Evolutionary conservation across 441 rosid genomes (phyloP), one percentile per base, ranked within the genome.

Genomic region (Gossypium lobatum): DNA sequence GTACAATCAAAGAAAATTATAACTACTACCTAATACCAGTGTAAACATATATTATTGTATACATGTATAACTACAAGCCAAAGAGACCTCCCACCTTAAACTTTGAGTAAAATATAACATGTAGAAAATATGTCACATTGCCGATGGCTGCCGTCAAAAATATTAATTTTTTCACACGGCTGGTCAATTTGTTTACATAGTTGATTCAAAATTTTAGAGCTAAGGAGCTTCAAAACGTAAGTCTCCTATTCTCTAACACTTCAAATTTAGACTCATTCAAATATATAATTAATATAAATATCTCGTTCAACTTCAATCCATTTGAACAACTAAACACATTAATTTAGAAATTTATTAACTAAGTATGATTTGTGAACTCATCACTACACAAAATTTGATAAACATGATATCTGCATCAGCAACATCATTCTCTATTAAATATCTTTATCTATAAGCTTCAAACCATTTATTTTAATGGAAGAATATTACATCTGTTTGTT

Each of bases 81-180:
- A 68, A 50, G 45, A 68, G 60, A 67, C 45, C 23, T n/a, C 59
- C 18, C 45, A 67, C 39, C 72, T 67, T 67, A 48, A 67, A 25
- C 23, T 48, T 67, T 25, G 71, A 25, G 71, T 50, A 48, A 48
- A 67, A 48, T 48, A 13, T 25, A 7, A 3, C n/a, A 67, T 46
- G 3, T n/a, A 61, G 20, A 61, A 61, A 61, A 55, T 20, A 55
- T 20, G 14, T 55, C 28, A 55, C 11, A 20, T 55, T 55, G 14
- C 7, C 28, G 28, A 55, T 55, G 61, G 26, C 26, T 55, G 2
- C 26, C 25, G 9, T 55, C 14, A 20, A 55, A 8, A 39, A 39
- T 8, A 55, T 9, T 55, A 20, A 9, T 55, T 55, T 20, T 1
- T 55, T 55, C 28, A 20, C 28, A 55, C 61, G 6, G 28, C 3